phyloP scores from a whole-genome alignment of 2,329 filamentous ascomycete genomes.

The Exserohilum rostratum region DNA sequence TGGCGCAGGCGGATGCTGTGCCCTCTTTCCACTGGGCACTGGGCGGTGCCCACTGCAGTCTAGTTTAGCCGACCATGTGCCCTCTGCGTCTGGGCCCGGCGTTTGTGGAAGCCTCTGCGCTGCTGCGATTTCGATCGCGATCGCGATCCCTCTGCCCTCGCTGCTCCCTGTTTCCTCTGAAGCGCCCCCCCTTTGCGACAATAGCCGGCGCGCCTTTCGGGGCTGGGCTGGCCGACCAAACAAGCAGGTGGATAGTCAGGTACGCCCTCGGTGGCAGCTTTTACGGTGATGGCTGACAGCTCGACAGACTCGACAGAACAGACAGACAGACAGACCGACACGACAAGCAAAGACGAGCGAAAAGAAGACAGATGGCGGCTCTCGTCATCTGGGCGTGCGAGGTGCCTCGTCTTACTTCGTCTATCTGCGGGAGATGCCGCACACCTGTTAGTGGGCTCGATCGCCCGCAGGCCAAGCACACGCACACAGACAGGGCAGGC shows the following conservation, averaged over 20 bases:
- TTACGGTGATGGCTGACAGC: neutral
- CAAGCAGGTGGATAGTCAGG: neutral
- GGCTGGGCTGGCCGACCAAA: neutral
- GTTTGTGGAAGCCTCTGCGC: constrained; percentile 11
- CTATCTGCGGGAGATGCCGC: constrained; percentile 11
- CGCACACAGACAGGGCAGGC: neutral
- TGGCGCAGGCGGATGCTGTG: constrained; percentile 5
- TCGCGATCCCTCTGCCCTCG: neutral
- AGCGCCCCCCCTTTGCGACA: neutral
- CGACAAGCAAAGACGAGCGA: no score
- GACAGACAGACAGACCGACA: neutral
- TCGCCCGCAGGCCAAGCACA: constrained; percentile 7
- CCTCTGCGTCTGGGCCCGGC: constrained; percentile 5
- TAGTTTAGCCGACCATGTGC: constrained; percentile 8
- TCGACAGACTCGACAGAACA: neutral
- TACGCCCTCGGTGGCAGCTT: neutral
- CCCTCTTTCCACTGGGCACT: neutral
- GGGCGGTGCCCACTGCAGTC: constrained; percentile 2
- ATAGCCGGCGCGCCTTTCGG: constrained; percentile 6
- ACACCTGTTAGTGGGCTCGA: constrained; percentile 11
- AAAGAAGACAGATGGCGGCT: no score
- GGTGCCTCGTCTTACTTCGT: constrained; percentile 1
- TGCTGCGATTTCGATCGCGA: neutral
- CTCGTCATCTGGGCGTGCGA: no score
- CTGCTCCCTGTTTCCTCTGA: no score